A percentile compares a stretch with the other conserved stretches of the same genome.
Conservation (phyloP, 352 stramenopile species). For the Globisporangium rhizosaccharum region DNA sequence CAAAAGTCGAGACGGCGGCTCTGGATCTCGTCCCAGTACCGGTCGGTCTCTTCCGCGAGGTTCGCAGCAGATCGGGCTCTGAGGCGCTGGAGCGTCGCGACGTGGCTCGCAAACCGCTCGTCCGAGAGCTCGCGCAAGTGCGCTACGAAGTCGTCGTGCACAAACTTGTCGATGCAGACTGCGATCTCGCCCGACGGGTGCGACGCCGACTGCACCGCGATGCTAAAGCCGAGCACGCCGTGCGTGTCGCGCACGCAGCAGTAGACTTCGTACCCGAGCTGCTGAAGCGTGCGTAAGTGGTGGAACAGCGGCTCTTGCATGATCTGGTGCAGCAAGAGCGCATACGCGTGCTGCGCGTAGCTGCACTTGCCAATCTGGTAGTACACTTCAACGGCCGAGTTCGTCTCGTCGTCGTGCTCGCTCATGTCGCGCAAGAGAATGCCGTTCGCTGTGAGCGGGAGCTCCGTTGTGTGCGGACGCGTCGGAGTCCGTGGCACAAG, state of each 20-base stretch:
- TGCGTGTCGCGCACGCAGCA: slow-evolving; percentile 75
- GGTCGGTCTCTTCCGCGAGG: slow-evolving; percentile 47
- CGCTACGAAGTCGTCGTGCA: slow-evolving; percentile 37
- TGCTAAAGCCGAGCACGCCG: slow-evolving; percentile 62
- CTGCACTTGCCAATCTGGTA: slow-evolving; percentile 69
- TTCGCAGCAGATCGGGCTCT: slow-evolving; percentile 45
- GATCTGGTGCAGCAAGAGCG: slow-evolving; percentile 65
- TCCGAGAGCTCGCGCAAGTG: slow-evolving; percentile 25
- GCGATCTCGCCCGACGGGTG: slow-evolving; percentile 52
- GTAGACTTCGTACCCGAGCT: slow-evolving; percentile 80
- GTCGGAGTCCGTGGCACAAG: slow-evolving; percentile 18
- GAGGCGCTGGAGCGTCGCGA: slow-evolving; percentile 38
- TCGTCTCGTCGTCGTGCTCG: slow-evolving; percentile 62
- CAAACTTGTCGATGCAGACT: slow-evolving; percentile 53
- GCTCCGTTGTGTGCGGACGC: slow-evolving; percentile 38
- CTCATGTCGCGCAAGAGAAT: slow-evolving; percentile 55
- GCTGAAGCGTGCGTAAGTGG: slow-evolving; percentile 69
- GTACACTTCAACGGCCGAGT: slow-evolving; percentile 80
- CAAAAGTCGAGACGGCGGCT: slow-evolving; percentile 53
- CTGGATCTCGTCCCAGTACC: slow-evolving; percentile 77
- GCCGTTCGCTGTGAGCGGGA: slow-evolving; percentile 49
- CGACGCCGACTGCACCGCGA: slow-evolving; percentile 68
- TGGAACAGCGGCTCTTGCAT: slow-evolving; percentile 84
- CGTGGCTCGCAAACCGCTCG: slow-evolving; percentile 31
- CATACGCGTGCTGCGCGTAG: slow-evolving; percentile 47